Percentiles rank a stretch among this genome's conserved stretches.
These are phyloP conservation scores for Monilinia aucupariae DNA, from an alignment of 2,329 filamentous ascomycete species.

Conservation along the genomic window DNA sequence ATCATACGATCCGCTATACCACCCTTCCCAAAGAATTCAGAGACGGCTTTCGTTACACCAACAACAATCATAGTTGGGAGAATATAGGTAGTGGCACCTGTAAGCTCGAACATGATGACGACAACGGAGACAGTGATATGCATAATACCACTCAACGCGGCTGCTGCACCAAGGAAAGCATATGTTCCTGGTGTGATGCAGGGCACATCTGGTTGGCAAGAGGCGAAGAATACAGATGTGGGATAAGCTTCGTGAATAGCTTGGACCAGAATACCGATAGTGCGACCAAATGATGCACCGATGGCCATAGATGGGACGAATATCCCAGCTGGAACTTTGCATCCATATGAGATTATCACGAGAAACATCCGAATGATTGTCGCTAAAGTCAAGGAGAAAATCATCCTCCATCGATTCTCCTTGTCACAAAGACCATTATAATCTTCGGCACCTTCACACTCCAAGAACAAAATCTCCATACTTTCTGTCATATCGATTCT, in stretches of 20 bases:
- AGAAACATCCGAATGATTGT: constrained; percentile 76
- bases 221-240: constrained; percentile 74
- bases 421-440: constrained; percentile 85
- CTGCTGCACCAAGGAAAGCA: constrained; percentile 87
- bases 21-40: constrained; percentile 86
- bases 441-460: constrained; percentile 84
- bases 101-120: constrained; percentile 99
- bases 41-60: constrained; percentile 89
- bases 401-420: constrained; percentile 69
- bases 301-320: constrained; percentile 98
- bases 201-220: constrained; percentile 83
- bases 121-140: constrained; percentile 95
- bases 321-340: constrained; percentile 95
- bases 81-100: constrained; percentile 94
- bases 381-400: constrained; percentile 70
- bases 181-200: constrained; percentile 98
- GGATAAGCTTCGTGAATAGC: constrained; percentile 81
- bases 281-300: constrained; percentile 87
- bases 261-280: constrained; percentile 92
- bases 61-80: constrained; percentile 98
- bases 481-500: constrained; percentile 98
- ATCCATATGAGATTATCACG: constrained; percentile 94
- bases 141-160: constrained; percentile 93
- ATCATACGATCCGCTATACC: constrained; percentile 98
- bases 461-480: constrained; percentile 95